Percentiles rank a stretch among this genome's conserved stretches.
Conservation (phyloP, 225 moss, liverwort and hornwort genomes). For the Bryum argenteum region DNA sequence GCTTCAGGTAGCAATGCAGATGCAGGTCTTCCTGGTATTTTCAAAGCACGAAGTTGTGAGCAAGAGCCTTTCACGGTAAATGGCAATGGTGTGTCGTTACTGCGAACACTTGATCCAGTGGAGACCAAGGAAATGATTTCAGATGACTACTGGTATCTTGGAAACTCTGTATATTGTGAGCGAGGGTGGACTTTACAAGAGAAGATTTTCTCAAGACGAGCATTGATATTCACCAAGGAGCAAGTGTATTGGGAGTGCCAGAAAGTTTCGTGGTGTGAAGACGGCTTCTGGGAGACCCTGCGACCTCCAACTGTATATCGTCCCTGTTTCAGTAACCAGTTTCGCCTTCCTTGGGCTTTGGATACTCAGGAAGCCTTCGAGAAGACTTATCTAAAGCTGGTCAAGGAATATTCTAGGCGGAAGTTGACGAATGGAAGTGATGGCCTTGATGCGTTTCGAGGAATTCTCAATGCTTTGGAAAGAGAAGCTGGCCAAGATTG, state of each 20-base stretch:
- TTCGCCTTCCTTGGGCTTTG: constrained; percentile 18
- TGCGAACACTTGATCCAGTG: neutral
- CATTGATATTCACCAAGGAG: neutral
- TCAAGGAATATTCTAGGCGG: neutral
- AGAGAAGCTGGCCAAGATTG: neutral
- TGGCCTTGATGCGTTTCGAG: no score
- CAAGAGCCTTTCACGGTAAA: constrained; percentile 4
- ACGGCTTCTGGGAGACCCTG: constrained; percentile 16
- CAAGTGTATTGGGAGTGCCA: constrained; percentile 28
- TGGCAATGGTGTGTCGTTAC: neutral
- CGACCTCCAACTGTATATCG: neutral
- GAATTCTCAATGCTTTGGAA: constrained; percentile 3
- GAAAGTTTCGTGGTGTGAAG: constrained; percentile 16
- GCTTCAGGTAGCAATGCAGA: neutral
- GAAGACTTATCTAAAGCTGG: neutral
- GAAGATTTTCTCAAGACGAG: no score
- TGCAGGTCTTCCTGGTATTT: constrained; percentile 16
- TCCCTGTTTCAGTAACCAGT: neutral
- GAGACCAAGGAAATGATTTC: neutral
- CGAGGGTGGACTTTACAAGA: constrained; percentile 19
- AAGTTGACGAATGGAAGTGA: neutral
- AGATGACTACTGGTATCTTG: no score
- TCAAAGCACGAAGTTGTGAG: neutral
- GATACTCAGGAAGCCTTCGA: neutral
- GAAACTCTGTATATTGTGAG: neutral